Conservation (phyloP, 768 basidiomycete species). For the Hericium coralloides region DNA sequence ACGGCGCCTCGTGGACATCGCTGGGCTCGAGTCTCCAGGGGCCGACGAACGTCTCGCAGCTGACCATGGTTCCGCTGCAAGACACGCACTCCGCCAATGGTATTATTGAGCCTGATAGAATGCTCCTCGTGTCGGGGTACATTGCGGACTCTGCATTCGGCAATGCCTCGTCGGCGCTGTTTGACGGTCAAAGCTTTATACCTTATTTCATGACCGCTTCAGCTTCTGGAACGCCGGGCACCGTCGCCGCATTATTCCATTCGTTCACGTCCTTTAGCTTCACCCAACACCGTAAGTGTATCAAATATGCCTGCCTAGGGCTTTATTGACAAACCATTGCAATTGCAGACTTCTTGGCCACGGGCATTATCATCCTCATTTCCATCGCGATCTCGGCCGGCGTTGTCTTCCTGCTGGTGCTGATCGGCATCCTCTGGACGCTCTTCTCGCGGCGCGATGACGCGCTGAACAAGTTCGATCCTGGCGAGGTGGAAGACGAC, state of each 20-base stretch:
- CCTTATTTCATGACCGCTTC: conserved; percentile 75
- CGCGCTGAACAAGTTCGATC: conserved; percentile 53
- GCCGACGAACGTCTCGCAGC: conserved; percentile 64
- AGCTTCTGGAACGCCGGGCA: conserved; percentile 56
- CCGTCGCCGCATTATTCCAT: conserved; percentile 72
- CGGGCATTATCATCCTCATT: conserved; percentile 91
- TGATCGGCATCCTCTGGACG: conserved; percentile 84
- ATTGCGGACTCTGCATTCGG: conserved; percentile 64
- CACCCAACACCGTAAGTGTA: conserved; percentile 50
- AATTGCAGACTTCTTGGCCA: conserved; percentile 70
- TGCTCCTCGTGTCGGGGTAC: conserved; percentile 82
- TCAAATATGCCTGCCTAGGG: conserved; percentile 3
- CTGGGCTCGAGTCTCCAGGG: conserved; percentile 50
- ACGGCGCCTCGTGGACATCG: conserved; percentile 68
- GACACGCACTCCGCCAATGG: conserved; percentile 62
- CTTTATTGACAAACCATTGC: conserved; percentile 5
- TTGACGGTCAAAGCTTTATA: conserved; percentile 72
- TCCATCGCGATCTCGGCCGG: conserved; percentile 96
- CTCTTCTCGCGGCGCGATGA: conserved; percentile 79
- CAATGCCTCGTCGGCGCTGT: conserved; percentile 77
- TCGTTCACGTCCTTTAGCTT: conserved; percentile 77
- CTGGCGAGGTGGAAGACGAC: conserved; percentile 61
- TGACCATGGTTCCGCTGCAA: conserved; percentile 85
- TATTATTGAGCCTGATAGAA: conserved; percentile 74
- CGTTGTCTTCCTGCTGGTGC: conserved; percentile 78